phyloP scores from a whole-genome alignment of 1,284 basidiomycete genomes.

The Malassezia yamatoensis region DNA sequence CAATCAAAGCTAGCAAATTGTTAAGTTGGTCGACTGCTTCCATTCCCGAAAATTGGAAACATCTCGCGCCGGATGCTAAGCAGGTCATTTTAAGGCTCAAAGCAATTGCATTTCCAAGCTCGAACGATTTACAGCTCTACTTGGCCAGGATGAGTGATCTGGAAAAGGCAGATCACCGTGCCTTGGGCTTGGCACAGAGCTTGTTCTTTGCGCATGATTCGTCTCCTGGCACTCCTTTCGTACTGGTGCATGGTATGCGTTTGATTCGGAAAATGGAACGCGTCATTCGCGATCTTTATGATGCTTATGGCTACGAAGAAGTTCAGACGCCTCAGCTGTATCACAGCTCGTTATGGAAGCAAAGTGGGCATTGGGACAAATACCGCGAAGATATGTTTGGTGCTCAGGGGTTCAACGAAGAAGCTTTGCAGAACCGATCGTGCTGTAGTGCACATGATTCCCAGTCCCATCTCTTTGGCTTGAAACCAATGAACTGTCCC shows the following conservation, averaged over 20 bases:
- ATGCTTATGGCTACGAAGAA: conserved; percentile 42
- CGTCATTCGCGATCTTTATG: conserved; percentile 44
- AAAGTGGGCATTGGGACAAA: conserved; percentile 46
- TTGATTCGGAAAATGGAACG: conserved; percentile 37
- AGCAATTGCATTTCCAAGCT: conserved; percentile 20
- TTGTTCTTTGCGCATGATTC: conserved; percentile 44
- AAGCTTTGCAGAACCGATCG: background rate
- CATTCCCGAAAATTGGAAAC: background rate
- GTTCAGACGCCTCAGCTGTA: conserved; percentile 44
- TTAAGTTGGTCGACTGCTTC: conserved; percentile 17
- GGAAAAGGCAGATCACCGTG: conserved; percentile 29
- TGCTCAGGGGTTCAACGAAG: conserved; percentile 33
- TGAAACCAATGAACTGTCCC: conserved; percentile 48
- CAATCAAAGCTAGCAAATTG: conserved; percentile 17
- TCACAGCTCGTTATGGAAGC: conserved; percentile 39
- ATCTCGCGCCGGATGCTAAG: background rate
- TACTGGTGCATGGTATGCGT: conserved; percentile 44
- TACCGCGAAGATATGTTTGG: conserved; percentile 48
- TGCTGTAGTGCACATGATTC: conserved; percentile 22
- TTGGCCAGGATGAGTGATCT: conserved; percentile 1
- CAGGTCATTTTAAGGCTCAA: conserved; percentile 18
- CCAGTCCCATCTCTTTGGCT: conserved; percentile 23
- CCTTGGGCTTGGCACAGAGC: conserved; percentile 30
- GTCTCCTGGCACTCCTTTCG: conserved; percentile 44
- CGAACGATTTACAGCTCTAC: conserved; percentile 13